Conservation (phyloP, 2,329 filamentous ascomycete species). For the Cladosporium sp. region DNA sequence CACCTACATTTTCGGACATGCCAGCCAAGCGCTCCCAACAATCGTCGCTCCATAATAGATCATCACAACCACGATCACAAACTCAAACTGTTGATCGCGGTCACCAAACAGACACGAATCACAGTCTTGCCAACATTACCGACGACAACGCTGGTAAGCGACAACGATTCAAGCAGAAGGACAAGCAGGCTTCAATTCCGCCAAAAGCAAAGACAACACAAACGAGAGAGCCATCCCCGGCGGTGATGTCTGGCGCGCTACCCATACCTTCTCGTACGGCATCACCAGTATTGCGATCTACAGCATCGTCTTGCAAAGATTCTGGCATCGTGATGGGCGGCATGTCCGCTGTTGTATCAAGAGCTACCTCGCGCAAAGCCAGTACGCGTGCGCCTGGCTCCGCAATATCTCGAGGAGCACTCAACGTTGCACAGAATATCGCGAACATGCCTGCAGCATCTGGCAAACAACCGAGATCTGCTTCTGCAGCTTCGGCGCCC, state of each 20-base stretch:
- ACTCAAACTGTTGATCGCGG: no score
- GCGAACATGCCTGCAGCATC: background rate
- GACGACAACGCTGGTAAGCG: no score
- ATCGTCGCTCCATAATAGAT: background rate
- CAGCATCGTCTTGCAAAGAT: background rate
- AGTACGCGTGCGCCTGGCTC: background rate
- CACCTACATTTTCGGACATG: no score
- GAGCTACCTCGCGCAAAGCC: background rate
- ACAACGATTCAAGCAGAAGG: no score
- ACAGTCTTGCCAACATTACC: background rate
- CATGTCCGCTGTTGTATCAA: background rate
- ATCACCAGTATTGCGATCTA: background rate
- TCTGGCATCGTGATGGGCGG: slow-evolving; percentile 1
- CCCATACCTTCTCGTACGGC: background rate
- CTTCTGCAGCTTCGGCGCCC: background rate
- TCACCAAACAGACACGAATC: no score
- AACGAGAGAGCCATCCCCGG: background rate
- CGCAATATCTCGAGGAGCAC: background rate
- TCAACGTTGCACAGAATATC: slow-evolving; percentile 5
- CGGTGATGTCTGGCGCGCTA: slow-evolving; percentile 24
- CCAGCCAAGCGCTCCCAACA: background rate
- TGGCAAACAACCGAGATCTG: background rate
- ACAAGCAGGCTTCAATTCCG: background rate
- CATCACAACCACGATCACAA: background rate
- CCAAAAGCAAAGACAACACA: background rate